Evolutionary conservation across 495 filamentous ascomycete genomes (phyloP).

Genomic region (Cercophora sp.): DNA sequence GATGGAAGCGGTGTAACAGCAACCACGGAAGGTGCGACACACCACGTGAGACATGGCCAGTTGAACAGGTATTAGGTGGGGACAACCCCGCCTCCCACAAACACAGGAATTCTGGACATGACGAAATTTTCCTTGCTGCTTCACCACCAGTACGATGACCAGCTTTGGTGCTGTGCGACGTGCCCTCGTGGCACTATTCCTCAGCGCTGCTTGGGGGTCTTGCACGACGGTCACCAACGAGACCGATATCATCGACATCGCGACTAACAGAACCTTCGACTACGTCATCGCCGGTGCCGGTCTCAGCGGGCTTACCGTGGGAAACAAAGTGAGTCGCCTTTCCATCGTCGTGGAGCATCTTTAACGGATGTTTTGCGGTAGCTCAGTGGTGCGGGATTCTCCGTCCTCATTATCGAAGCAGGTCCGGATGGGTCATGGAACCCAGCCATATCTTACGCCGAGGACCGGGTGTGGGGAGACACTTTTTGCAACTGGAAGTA

Average conservation of each 20-base stretch:
- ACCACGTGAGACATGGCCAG: too few species aligned
- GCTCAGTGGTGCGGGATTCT: conserved; percentile 4
- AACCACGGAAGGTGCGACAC: too few species aligned
- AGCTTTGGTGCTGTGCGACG: too few species aligned
- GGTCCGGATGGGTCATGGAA: conserved; percentile 3
- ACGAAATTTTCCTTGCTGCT: too few species aligned
- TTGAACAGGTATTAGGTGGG: too few species aligned
- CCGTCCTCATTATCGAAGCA: conserved; percentile 9
- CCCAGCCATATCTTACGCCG: conserved; percentile 1
- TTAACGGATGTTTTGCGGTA: background rate
- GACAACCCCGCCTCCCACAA: too few species aligned
- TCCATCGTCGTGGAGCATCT: background rate
- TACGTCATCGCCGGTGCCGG: conserved; percentile 10
- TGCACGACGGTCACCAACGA: conserved; percentile 7
- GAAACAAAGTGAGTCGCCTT: background rate
- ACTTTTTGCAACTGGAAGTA: conserved; percentile 6
- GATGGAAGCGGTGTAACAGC: too few species aligned
- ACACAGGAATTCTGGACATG: too few species aligned
- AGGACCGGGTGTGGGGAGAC: background rate
- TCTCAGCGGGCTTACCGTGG: background rate
- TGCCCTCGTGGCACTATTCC: too few species aligned
- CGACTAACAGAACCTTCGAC: conserved; percentile 7
- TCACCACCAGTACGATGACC: too few species aligned
- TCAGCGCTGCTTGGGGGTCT: too few species aligned
- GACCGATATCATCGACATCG: background rate